phyloP scores from a whole-genome alignment of 2,329 filamentous ascomycete species.

The Fusarium caatingaense region DNA sequence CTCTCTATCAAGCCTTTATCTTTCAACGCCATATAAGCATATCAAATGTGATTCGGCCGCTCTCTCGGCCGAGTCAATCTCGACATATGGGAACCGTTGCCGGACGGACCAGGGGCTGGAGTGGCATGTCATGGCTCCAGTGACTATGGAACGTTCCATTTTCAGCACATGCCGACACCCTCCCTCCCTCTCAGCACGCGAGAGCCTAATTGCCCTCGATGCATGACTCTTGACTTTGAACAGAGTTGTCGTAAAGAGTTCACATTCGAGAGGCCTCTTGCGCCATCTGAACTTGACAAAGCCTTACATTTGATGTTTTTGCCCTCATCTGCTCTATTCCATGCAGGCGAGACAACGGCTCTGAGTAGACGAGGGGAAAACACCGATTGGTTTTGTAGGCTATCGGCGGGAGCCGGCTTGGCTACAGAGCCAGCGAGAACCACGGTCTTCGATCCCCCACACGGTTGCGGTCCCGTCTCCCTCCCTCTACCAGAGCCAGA shows the following conservation, averaged over 20 bases:
- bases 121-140: conserved; percentile 36
- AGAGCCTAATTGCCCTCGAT: background rate
- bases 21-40: background rate
- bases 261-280: background rate
- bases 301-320: background rate
- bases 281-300: background rate
- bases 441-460: conserved; percentile 16
- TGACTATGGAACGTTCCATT: conserved; percentile 39
- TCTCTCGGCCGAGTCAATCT: conserved; percentile 29
- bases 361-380: conserved; percentile 12
- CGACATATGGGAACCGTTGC: conserved; percentile 20
- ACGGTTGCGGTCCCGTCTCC: background rate
- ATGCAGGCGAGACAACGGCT: conserved; percentile 4
- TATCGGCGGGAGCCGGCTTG: conserved; percentile 37
- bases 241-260: background rate
- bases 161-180: conserved; percentile 12
- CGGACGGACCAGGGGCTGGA: conserved; percentile 16
- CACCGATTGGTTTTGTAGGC: conserved; percentile 19
- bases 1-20: background rate
- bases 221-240: background rate
- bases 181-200: background rate
- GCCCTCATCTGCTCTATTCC: background rate
- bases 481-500: background rate
- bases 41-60: conserved; percentile 27
- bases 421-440: conserved; percentile 25